A percentile compares a stretch with the other conserved stretches of the same genome.
phyloP scores from a whole-genome alignment of 2,329 filamentous ascomycete species.

The Phoma herbarum region DNA sequence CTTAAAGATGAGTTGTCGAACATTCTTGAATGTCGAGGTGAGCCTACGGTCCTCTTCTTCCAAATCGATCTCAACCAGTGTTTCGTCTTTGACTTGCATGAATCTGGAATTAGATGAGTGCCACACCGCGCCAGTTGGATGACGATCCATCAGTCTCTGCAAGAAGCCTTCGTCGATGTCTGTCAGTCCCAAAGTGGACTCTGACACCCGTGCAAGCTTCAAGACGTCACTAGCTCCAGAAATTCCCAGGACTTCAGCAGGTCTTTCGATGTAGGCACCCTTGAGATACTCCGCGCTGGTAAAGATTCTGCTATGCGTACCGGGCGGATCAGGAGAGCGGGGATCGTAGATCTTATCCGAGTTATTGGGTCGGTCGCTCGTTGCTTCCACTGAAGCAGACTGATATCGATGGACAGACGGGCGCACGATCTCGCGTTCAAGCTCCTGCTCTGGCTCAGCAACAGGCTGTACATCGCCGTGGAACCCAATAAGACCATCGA shows the following conservation, averaged over 20 bases:
- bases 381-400: background rate
- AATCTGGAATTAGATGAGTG: constrained; percentile 9
- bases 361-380: background rate
- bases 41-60: constrained; percentile 21
- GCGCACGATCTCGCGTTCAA: constrained; percentile 12
- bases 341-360: background rate
- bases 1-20: constrained; percentile 25
- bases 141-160: constrained; percentile 25
- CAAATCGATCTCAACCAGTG: constrained; percentile 14
- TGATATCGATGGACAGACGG: background rate
- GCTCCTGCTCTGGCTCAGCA: constrained; percentile 25
- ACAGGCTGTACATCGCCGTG: constrained; percentile 24
- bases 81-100: constrained; percentile 17
- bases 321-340: background rate
- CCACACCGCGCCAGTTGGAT: constrained; percentile 27
- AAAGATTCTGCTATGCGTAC: constrained; percentile 7
- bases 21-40: constrained; percentile 13
- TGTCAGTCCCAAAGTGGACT: constrained; percentile 11
- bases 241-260: constrained; percentile 17
- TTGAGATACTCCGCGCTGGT: constrained; percentile 19
- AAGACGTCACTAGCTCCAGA: background rate
- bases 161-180: constrained; percentile 27
- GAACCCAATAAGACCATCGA: constrained; percentile 27
- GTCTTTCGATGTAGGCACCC: constrained; percentile 8
- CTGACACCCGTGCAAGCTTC: background rate